These are phyloP conservation scores for Zea mays DNA, from an alignment of 176 grass and related monocot genomes.

Conservation along the genomic window Zm-B73-REFERENCE-NAM-5.0 NC_050100.1:60561001-60561500, in stretches of 20 bases:
- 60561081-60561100: slow-evolving; percentile 71
- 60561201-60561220: background rate
- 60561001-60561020: slow-evolving; percentile 76
- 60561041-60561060: slow-evolving; percentile 60
- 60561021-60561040: slow-evolving; percentile 71
- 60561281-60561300: slow-evolving; percentile 57
- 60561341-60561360: slow-evolving; percentile 18
- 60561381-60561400: slow-evolving; percentile 42
- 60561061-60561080: slow-evolving; percentile 82
- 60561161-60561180: slow-evolving; percentile 37
- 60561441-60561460: slow-evolving; percentile 67
- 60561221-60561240: background rate
- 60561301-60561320: slow-evolving; percentile 48
- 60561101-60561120: slow-evolving; percentile 82
- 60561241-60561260: slow-evolving; percentile 59
- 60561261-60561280: slow-evolving; percentile 57
- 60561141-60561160: slow-evolving; percentile 67
- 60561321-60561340: slow-evolving; percentile 52
- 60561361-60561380: background rate
- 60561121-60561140: slow-evolving; percentile 81
- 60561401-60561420: slow-evolving; percentile 52
- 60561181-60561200: background rate
- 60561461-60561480: slow-evolving; percentile 49
- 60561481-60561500: slow-evolving; percentile 70
- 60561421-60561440: slow-evolving; percentile 59